Percentiles rank a stretch among this genome's conserved stretches.
These are phyloP conservation scores for Mucor lusitanicus DNA, from an alignment of 371 early-diverging fungal genomes.

Conservation along the genomic window DNA sequence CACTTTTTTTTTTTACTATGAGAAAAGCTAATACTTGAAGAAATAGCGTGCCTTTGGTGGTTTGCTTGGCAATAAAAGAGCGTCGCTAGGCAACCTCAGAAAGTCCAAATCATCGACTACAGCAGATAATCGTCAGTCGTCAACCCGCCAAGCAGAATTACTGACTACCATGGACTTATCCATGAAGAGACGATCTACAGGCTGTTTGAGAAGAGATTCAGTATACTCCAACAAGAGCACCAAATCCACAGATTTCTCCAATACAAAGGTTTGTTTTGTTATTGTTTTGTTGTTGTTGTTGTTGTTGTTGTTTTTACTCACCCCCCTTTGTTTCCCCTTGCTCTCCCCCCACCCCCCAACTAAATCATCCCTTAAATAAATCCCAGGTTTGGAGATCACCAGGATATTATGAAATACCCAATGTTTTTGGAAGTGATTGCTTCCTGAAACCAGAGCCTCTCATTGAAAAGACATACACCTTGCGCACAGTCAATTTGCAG, in stretches of 20 bases:
- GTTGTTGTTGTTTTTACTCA: constrained; percentile 1
- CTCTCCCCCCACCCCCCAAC: neutral
- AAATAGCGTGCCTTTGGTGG: constrained; percentile 24
- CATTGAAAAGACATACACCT: constrained; percentile 24
- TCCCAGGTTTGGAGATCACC: constrained; percentile 47
- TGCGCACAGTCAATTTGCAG: constrained; percentile 33
- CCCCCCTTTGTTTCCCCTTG: neutral
- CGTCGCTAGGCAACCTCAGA: constrained; percentile 40
- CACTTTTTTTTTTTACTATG: too few species aligned
- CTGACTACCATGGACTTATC: constrained; percentile 19
- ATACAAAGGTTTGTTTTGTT: constrained; percentile 14
- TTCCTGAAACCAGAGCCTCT: constrained; percentile 46
- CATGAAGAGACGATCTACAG: constrained; percentile 51
- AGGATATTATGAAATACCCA: constrained; percentile 49
- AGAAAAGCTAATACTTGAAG: neutral
- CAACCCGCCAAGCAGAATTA: constrained; percentile 17
- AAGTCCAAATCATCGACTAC: constrained; percentile 45
- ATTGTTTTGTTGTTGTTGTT: constrained; percentile 3
- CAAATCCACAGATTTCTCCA: constrained; percentile 8
- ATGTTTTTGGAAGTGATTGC: constrained; percentile 46
- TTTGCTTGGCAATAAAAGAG: constrained; percentile 33
- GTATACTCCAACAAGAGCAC: constrained; percentile 26
- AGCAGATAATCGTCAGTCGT: constrained; percentile 27
- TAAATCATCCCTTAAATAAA: neutral
- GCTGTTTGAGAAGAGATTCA: constrained; percentile 44